Evolutionary conservation across 108 stramenopile species (phyloP).

Genomic region (Skeletonema menzelii): DNA sequence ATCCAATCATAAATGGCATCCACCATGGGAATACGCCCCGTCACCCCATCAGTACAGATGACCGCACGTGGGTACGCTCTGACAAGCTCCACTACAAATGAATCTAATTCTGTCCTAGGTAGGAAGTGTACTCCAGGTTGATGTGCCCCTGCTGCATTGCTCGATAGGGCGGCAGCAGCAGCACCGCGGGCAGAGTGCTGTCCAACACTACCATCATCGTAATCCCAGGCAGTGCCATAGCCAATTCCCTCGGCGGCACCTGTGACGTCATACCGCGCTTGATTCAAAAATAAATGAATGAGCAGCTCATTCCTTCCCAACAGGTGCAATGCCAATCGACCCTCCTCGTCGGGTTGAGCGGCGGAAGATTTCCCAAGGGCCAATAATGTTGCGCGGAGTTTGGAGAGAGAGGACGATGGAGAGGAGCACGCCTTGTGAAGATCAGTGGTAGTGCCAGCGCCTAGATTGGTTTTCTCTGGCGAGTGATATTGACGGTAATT

Average conservation of each 20-base stretch:
- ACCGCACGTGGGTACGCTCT: constrained; percentile 33
- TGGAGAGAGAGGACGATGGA: constrained; percentile 48
- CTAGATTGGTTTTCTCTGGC: not conserved
- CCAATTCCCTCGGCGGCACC: not conserved
- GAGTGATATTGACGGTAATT: not conserved
- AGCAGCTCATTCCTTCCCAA: constrained; percentile 39
- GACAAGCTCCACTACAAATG: constrained; percentile 44
- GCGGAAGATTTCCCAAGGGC: constrained; percentile 33
- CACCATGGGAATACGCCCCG: constrained; percentile 44
- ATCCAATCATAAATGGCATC: constrained; percentile 55
- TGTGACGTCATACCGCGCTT: constrained; percentile 29
- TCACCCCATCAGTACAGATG: constrained; percentile 29
- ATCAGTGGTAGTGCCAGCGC: constrained; percentile 19
- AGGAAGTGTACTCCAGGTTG: constrained; percentile 12
- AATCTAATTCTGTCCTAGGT: constrained; percentile 35
- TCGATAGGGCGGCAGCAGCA: not conserved
- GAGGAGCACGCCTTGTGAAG: constrained; percentile 47
- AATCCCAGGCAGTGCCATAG: not conserved
- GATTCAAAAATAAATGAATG: constrained; percentile 47
- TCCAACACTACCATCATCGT: constrained; percentile 2
- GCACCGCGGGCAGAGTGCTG: constrained; percentile 9
- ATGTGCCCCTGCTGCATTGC: not conserved
- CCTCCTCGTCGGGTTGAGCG: constrained; percentile 15
- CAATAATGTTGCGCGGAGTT: constrained; percentile 50
- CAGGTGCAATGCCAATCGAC: constrained; percentile 37